phyloP scores from a whole-genome alignment of 2,329 filamentous ascomycete genomes.

The Botrytis aclada region DNA sequence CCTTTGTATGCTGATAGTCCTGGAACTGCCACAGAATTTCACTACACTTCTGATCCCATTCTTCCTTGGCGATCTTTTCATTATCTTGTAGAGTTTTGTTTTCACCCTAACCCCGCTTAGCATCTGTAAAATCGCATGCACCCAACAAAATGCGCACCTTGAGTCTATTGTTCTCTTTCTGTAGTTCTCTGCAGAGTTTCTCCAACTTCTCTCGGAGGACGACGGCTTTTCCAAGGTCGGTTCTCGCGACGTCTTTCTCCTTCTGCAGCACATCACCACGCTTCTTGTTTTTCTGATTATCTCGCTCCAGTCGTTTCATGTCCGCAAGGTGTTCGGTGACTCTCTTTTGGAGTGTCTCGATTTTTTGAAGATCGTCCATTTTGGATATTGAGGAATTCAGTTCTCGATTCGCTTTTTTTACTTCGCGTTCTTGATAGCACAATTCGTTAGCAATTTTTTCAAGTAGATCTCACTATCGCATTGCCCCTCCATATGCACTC shows the following conservation, averaged over 20 bases:
- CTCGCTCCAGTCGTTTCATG: conserved; percentile 92
- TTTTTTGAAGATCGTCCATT: conserved; percentile 87
- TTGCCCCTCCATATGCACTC: conserved; percentile 33
- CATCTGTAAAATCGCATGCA: conserved; percentile 20
- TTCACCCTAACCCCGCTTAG: conserved; percentile 61
- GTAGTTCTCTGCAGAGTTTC: conserved; percentile 90
- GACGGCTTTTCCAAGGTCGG: conserved; percentile 85
- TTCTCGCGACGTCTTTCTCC: conserved; percentile 86
- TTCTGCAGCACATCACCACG: conserved; percentile 92
- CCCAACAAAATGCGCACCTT: conserved; percentile 58
- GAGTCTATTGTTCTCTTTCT: conserved; percentile 96
- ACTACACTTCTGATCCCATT: conserved; percentile 82
- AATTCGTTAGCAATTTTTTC: conserved; percentile 22
- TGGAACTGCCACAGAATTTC: conserved; percentile 79
- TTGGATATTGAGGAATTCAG: conserved; percentile 84
- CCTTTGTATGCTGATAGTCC: conserved; percentile 82
- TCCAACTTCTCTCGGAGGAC: conserved; percentile 95
- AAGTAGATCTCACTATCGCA: conserved; percentile 15
- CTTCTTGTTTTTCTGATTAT: conserved; percentile 95
- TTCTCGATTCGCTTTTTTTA: conserved; percentile 90
- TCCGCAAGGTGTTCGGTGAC: conserved; percentile 89
- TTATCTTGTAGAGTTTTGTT: conserved; percentile 87
- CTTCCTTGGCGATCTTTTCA: conserved; percentile 76
- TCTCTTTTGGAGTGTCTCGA: conserved; percentile 85
- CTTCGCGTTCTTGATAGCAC: conserved; percentile 71